A percentile compares a stretch with the other conserved stretches of the same genome.
Conservation (phyloP, 2,329 filamentous ascomycete genomes). For the Talaromyces albobiverticillius region DNA sequence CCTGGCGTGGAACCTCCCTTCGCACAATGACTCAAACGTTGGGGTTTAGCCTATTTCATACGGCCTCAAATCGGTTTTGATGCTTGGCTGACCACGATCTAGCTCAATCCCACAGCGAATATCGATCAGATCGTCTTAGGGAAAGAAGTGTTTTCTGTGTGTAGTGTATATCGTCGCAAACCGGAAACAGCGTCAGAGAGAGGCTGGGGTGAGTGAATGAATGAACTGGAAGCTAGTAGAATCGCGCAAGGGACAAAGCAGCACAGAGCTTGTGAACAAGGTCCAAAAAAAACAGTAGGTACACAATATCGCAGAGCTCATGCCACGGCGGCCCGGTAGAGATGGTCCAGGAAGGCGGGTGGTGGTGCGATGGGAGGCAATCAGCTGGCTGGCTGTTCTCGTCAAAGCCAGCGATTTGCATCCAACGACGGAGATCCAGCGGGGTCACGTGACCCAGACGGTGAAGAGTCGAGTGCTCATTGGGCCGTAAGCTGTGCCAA, state of each 20-base stretch:
- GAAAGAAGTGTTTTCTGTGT: neutral
- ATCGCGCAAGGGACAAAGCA: conserved; percentile 5
- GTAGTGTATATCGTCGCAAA: conserved; percentile 5
- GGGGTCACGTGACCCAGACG: conserved; percentile 28
- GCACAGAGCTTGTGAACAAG: conserved; percentile 14
- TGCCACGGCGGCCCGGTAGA: conserved; percentile 1
- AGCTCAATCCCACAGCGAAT: neutral
- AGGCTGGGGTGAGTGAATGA: neutral
- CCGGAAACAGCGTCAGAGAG: neutral
- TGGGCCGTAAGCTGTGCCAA: conserved; percentile 24
- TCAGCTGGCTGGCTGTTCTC: conserved; percentile 12
- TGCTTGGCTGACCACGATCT: neutral
- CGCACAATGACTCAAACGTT: conserved; percentile 14
- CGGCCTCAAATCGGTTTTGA: neutral
- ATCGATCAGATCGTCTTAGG: too few relatives aligned
- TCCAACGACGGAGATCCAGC: conserved; percentile 36
- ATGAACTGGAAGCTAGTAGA: conserved; percentile 3
- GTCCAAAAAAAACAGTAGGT: conserved; percentile 10
- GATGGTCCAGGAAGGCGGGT: conserved; percentile 1
- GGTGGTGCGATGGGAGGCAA: conserved; percentile 24
- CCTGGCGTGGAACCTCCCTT: conserved; percentile 33
- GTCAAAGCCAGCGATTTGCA: conserved; percentile 38
- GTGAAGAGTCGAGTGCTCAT: conserved; percentile 22
- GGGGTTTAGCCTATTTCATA: conserved; percentile 17
- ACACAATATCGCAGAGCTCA: neutral